A percentile compares a stretch with the other conserved stretches of the same genome.
These are phyloP conservation scores for Psilocybe cyanescens DNA, from an alignment of 768 basidiomycete genomes.

Conservation along the genomic window DNA sequence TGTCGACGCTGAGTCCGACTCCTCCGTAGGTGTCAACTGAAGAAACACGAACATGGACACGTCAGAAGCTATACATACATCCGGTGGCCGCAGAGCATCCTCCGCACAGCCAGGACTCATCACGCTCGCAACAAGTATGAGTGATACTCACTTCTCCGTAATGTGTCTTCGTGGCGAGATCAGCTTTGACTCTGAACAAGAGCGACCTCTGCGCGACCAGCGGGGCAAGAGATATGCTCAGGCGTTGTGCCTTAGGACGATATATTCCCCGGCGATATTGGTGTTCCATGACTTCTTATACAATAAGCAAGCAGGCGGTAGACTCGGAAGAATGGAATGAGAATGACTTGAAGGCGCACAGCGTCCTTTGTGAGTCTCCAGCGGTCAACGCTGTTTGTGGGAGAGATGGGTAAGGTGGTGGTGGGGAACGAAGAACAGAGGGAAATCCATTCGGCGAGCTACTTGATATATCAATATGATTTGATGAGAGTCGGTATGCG, in stretches of 20 bases:
- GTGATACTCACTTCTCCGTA: constrained; percentile 21
- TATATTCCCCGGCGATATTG: constrained; percentile 28
- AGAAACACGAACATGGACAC: not conserved
- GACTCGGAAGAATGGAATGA: not conserved
- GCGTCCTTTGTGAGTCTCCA: constrained; percentile 17
- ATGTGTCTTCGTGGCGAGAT: constrained; percentile 23
- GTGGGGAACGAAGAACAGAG: constrained; percentile 8
- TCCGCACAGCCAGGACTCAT: no score
- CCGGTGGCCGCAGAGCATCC: no score
- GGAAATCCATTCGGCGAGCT: not conserved
- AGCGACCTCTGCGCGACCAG: constrained; percentile 29
- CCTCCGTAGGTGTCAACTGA: constrained; percentile 20
- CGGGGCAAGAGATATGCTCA: constrained; percentile 29
- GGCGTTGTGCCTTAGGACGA: constrained; percentile 29
- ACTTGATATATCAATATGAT: not conserved
- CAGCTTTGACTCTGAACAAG: constrained; percentile 30
- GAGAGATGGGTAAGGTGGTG: constrained; percentile 2
- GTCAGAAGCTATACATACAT: not conserved
- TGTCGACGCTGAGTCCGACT: constrained; percentile 2
- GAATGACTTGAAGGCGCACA: constrained; percentile 11
- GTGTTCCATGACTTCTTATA: constrained; percentile 11
- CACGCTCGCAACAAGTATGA: no score
- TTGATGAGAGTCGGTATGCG: no score
- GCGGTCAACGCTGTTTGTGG: constrained; percentile 17
- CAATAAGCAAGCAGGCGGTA: not conserved